A percentile compares a stretch with the other conserved stretches of the same genome.
Conservation (phyloP, 352 stramenopile species). For the Elongisporangium prolatum region DNA sequence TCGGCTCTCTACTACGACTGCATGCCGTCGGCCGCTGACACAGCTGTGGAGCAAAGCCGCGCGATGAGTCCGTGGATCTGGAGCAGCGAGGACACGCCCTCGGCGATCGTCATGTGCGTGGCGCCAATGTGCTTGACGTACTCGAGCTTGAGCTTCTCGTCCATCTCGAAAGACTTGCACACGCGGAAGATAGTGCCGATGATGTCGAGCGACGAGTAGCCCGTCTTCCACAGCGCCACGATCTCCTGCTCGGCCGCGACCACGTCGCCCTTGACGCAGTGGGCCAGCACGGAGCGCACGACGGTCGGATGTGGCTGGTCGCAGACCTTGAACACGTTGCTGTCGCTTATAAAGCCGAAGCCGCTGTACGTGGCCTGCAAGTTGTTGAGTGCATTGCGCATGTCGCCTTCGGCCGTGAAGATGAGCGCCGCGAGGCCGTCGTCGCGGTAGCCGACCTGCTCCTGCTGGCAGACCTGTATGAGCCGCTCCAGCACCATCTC, state of each 20-base stretch:
- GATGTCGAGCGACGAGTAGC: conserved; percentile 97
- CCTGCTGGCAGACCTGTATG: conserved; percentile 90
- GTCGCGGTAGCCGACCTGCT: conserved; percentile 85
- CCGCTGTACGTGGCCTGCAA: conserved; percentile 95
- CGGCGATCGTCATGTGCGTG: conserved; percentile 95
- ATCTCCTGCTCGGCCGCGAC: conserved; percentile 75
- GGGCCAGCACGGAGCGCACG: conserved; percentile 56
- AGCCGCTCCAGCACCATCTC: conserved; percentile 95
- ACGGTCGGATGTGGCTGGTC: conserved; percentile 94
- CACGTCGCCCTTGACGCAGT: conserved; percentile 83
- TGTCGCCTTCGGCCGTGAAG: conserved; percentile 98
- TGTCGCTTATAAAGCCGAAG: conserved; percentile 94
- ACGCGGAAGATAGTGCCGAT: conserved; percentile 98
- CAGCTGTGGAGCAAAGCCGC: conserved; percentile 48
- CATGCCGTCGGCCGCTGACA: conserved; percentile 12
- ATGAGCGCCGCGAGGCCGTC: conserved; percentile 97
- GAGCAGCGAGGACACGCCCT: conserved; percentile 88
- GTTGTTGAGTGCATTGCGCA: conserved; percentile 99
- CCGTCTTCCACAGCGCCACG: conserved; percentile 69
- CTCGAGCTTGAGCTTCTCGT: conserved; percentile 83
- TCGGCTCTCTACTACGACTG: conserved; percentile 13
- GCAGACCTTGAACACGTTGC: conserved; percentile 95
- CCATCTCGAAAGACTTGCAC: conserved; percentile 83
- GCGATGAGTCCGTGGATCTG: conserved; percentile 94
- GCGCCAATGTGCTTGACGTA: conserved; percentile 88